These are phyloP conservation scores for Bipolaris cookei DNA, from an alignment of 2,329 filamentous ascomycete genomes.

Conservation along the genomic window DNA sequence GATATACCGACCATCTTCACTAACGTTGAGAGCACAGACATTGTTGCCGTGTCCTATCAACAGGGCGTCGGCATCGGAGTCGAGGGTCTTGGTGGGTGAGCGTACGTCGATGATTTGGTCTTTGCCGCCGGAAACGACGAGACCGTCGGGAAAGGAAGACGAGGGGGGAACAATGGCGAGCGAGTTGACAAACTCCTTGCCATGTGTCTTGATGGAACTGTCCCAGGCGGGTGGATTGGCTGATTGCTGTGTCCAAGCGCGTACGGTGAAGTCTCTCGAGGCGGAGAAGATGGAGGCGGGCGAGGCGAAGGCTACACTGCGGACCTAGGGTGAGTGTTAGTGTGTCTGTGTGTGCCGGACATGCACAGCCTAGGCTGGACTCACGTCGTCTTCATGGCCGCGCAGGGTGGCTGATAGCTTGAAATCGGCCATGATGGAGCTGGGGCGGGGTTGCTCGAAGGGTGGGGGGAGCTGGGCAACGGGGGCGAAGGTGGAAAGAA, in stretches of 20 bases:
- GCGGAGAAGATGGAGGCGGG: constrained; percentile 78
- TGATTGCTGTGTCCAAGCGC: constrained; percentile 77
- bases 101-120: constrained; percentile 93
- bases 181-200: constrained; percentile 86
- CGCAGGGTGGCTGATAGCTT: constrained; percentile 89
- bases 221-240: constrained; percentile 74
- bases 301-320: constrained; percentile 79
- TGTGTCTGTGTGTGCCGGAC: too few relatives aligned
- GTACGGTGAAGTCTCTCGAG: constrained; percentile 89
- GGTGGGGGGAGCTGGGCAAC: constrained; percentile 16
- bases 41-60: constrained; percentile 87
- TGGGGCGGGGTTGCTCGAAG: constrained; percentile 32
- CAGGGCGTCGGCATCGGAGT: constrained; percentile 82
- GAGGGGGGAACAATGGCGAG: constrained; percentile 77
- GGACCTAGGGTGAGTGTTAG: constrained; percentile 67
- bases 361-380: background rate
- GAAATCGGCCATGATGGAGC: constrained; percentile 73
- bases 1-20: constrained; percentile 72
- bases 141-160: constrained; percentile 72
- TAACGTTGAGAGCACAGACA: constrained; percentile 84
- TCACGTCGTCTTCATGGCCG: constrained; percentile 92
- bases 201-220: constrained; percentile 76
- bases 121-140: constrained; percentile 86
- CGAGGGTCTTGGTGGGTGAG: constrained; percentile 68
- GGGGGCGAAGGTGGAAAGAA: constrained; percentile 18